Evolutionary conservation across 352 stramenopile species (phyloP).

Genomic region (Pythium oligandrum): DNA sequence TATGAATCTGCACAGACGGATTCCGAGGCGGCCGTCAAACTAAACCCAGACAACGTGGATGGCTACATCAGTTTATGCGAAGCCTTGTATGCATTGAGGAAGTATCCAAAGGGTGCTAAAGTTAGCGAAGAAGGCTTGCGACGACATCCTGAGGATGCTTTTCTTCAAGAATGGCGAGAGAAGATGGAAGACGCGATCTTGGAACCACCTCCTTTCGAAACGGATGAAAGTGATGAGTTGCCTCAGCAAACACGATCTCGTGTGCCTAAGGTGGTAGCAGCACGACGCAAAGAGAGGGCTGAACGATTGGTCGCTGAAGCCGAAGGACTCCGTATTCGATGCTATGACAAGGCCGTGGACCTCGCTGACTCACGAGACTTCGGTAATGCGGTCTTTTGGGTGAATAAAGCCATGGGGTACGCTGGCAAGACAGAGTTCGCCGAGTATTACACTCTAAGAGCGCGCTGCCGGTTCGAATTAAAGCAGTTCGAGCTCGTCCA

Average conservation of each 20-base stretch:
- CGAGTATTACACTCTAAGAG: conserved; percentile 7
- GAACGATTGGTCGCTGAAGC: conserved; percentile 14
- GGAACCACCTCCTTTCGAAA: conserved; percentile 6
- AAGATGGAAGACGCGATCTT: conserved; percentile 9
- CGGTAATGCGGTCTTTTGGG: conserved; percentile 19
- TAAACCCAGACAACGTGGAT: not conserved
- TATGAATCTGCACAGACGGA: conserved; percentile 13
- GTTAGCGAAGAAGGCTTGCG: conserved; percentile 15
- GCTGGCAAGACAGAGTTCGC: not conserved
- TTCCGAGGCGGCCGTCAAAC: conserved; percentile 7
- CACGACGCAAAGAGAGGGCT: conserved; percentile 8
- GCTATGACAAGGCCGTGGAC: conserved; percentile 11
- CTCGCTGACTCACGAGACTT: conserved; percentile 13
- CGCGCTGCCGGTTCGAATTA: conserved; percentile 14
- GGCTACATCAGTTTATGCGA: conserved; percentile 12
- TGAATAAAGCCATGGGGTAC: conserved; percentile 13
- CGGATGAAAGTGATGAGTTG: not conserved
- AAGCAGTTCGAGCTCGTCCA: conserved; percentile 16
- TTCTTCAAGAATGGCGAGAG: conserved; percentile 3
- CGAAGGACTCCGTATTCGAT: conserved; percentile 2
- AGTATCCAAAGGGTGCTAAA: conserved; percentile 11
- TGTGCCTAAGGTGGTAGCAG: conserved; percentile 12
- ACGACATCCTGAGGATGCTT: not conserved
- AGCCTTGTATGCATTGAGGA: conserved; percentile 7
- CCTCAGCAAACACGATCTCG: not conserved